Evolutionary conservation across 2,329 filamentous ascomycete genomes (phyloP).

Genomic region (Fonsecaea pugnacius): DNA sequence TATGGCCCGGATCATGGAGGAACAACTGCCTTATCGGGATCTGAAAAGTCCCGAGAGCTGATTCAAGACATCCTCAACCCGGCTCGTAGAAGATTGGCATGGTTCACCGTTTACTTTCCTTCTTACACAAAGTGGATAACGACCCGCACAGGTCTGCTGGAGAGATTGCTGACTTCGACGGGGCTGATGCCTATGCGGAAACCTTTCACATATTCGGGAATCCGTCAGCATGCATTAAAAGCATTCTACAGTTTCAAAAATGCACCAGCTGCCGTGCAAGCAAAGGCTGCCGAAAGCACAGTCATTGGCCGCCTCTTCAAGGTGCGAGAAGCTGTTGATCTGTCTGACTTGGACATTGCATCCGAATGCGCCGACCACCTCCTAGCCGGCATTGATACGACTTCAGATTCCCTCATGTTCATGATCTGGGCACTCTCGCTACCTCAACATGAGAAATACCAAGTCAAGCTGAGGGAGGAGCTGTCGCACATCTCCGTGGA

Average conservation of each 20-base stretch:
- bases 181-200: conserved; percentile 56
- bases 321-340: conserved; percentile 35
- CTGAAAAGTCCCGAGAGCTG: conserved; percentile 46
- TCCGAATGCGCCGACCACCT: conserved; percentile 60
- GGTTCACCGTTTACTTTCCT: conserved; percentile 56
- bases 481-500: conserved; percentile 40
- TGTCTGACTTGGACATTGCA: conserved; percentile 55
- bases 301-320: conserved; percentile 37
- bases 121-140: conserved; percentile 56
- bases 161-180: conserved; percentile 41
- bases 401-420: conserved; percentile 58
- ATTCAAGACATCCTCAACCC: conserved; percentile 57
- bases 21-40: conserved; percentile 51
- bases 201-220: conserved; percentile 58
- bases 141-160: conserved; percentile 46
- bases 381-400: conserved; percentile 59
- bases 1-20: conserved; percentile 52
- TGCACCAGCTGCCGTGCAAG: conserved; percentile 38
- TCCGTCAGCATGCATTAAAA: conserved; percentile 50
- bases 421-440: conserved; percentile 56
- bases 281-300: conserved; percentile 30
- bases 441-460: conserved; percentile 48
- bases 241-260: conserved; percentile 42
- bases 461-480: conserved; percentile 53
- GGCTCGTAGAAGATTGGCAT: conserved; percentile 51